Percentiles rank a stretch among this genome's conserved stretches.
Conservation (phyloP, 495 filamentous ascomycete species). For the Neurospora discreta region DNA sequence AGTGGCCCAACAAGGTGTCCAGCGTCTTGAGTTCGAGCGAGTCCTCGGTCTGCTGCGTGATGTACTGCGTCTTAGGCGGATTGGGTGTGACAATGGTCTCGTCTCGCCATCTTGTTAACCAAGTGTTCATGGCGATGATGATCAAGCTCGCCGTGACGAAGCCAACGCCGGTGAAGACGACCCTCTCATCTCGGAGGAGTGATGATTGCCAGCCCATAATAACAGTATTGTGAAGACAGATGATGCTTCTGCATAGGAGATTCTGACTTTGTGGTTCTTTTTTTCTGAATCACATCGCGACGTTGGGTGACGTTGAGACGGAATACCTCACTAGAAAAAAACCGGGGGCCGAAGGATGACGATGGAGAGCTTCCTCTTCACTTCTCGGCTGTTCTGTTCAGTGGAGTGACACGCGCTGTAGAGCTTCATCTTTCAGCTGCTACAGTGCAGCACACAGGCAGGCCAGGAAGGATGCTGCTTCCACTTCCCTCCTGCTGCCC, state of each 20-base stretch:
- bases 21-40: conserved; percentile 37
- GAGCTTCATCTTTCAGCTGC: background rate
- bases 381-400: background rate
- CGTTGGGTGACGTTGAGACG: background rate
- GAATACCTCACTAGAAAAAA: too few relatives aligned
- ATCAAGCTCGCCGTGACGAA: conserved; percentile 26
- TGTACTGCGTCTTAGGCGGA: conserved; percentile 45
- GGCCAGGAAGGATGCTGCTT: too few relatives aligned
- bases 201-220: conserved; percentile 25
- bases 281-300: background rate
- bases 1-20: conserved; percentile 39
- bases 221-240: background rate
- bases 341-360: background rate
- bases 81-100: conserved; percentile 34
- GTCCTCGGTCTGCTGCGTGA: conserved; percentile 50
- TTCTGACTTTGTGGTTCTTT: background rate
- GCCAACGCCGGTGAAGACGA: conserved; percentile 30
- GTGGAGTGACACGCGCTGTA: background rate
- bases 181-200: conserved; percentile 30
- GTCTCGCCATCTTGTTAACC: conserved; percentile 35
- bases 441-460: background rate
- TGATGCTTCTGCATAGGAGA: background rate
- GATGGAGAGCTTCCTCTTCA: background rate
- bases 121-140: conserved; percentile 20
- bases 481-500: conserved; percentile 12